phyloP scores from a whole-genome alignment of 2,329 filamentous ascomycete species.

The Diplodia scrobiculata region DNA sequence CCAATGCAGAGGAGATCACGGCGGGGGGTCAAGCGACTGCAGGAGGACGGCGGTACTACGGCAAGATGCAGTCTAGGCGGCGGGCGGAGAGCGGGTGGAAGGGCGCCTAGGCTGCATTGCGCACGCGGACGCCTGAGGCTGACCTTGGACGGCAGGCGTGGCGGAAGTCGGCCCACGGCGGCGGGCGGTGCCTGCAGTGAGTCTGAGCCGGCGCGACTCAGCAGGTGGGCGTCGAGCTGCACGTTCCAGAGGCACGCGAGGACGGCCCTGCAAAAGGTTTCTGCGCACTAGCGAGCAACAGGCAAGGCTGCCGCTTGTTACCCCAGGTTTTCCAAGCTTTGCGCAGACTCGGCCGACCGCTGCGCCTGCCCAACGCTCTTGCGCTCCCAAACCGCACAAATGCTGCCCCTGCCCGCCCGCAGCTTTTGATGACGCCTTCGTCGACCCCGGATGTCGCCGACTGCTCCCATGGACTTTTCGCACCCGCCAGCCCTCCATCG shows the following conservation, averaged over 20 bases:
- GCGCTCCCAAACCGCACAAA: neutral
- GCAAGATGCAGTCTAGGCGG: conserved; percentile 7
- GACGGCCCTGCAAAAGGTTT: conserved; percentile 25
- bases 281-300: conserved; percentile 26
- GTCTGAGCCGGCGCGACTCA: conserved; percentile 5
- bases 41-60: conserved; percentile 4
- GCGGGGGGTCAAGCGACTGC: neutral
- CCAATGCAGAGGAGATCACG: conserved; percentile 2
- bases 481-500: conserved; percentile 11
- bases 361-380: conserved; percentile 7
- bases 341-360: conserved; percentile 20
- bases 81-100: conserved; percentile 6
- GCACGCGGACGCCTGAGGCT: conserved; percentile 5
- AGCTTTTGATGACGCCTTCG: conserved; percentile 17
- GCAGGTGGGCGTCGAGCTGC: conserved; percentile 3
- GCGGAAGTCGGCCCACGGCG: conserved; percentile 3
- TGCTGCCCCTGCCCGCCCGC: neutral
- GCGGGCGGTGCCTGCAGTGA: conserved; percentile 21
- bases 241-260: conserved; percentile 25
- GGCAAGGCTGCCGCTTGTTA: conserved; percentile 24
- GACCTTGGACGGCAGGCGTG: neutral
- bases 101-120: conserved; percentile 9
- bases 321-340: conserved; percentile 27
- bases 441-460: conserved; percentile 20
- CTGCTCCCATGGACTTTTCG: conserved; percentile 28